Base-by-base conservation (phyloP, 148 eudicot species). In the Tetragonia tetragonoides region DNA sequence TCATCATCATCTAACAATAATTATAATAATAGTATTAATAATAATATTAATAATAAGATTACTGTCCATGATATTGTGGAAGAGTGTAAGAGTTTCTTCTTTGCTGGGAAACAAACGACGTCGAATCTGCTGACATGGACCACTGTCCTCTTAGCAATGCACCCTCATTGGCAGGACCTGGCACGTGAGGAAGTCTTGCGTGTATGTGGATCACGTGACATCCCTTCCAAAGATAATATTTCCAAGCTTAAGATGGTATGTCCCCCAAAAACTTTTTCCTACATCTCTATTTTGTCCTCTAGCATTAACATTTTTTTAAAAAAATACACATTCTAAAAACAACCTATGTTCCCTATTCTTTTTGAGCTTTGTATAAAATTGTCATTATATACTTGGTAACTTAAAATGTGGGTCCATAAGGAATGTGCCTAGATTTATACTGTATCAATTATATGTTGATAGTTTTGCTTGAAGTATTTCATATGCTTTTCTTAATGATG, bases 121-220 rank as follows among this genome's bases (percentile, higher is more conserved):
- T 89, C 98, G 70, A 92, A 88, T 66, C 78, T 95, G 98, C 87
- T 95, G 89, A 95, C 98, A 75, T 95, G 98, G 98, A 94, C 92
- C 59, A 87, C 92, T 39, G 88, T 95, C 14, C 73, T 95, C 57
- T 83, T 95, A 21, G 98, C 97, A 51, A 95, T 95, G 98, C 97
- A 95, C 81, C 93, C 97, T 9, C 80, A 86, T 24, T 95, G 98
- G 98, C 98, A 95, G 83, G 91, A 80, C 3, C 75, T 81, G 82
- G 98, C 98, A 88, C 98, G 98, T 88, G 98, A 95, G 41, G 98
- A 95, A 82, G 90, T 91, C 70, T 65, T 92, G 4, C 84, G 86
- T 46, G 92, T 95, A 49, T 95, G 97, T 41, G 92, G 94, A 46
- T 84, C 97, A 90, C 95, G 93, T 94, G 98, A 89, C 82, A 68